phyloP scores from a whole-genome alignment of 768 basidiomycete genomes.

The Boletus vermiculosoides region DNA sequence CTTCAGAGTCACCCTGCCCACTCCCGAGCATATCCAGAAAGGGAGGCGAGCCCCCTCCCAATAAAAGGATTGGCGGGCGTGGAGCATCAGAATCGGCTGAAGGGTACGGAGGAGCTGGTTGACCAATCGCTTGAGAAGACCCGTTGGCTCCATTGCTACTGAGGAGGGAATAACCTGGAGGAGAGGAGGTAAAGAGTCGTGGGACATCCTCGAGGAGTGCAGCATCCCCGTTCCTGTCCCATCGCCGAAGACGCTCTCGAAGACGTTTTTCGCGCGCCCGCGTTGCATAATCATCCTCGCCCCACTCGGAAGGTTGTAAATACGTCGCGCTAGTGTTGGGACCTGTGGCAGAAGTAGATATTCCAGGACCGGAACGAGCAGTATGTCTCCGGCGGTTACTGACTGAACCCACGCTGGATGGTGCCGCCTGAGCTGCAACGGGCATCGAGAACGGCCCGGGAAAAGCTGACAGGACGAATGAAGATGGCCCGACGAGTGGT shows the following conservation, averaged over 20 bases:
- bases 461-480: conserved; percentile 15
- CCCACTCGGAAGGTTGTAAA: conserved; percentile 46
- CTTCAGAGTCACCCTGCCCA: conserved; percentile 19
- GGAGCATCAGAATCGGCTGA: conserved; percentile 24
- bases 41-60: conserved; percentile 23
- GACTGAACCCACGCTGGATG: background rate
- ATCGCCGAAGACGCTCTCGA: conserved; percentile 65
- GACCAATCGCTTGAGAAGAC: conserved; percentile 22
- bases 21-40: conserved; percentile 26
- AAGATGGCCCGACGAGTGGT: conserved; percentile 53
- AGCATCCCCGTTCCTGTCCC: conserved; percentile 62
- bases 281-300: conserved; percentile 64
- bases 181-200: conserved; percentile 40
- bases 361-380: conserved; percentile 19
- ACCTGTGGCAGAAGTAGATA: conserved; percentile 35
- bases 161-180: conserved; percentile 9
- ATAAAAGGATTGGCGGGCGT: conserved; percentile 25
- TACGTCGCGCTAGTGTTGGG: conserved; percentile 19
- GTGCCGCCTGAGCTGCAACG: conserved; percentile 11
- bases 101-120: conserved; percentile 25
- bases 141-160: background rate
- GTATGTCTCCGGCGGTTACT: conserved; percentile 15
- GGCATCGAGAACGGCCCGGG: conserved; percentile 12
- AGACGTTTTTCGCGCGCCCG: conserved; percentile 71
- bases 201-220: conserved; percentile 65